Evolutionary conservation across 768 basidiomycete genomes (phyloP).

Genomic region (Favolaschia claudopus): DNA sequence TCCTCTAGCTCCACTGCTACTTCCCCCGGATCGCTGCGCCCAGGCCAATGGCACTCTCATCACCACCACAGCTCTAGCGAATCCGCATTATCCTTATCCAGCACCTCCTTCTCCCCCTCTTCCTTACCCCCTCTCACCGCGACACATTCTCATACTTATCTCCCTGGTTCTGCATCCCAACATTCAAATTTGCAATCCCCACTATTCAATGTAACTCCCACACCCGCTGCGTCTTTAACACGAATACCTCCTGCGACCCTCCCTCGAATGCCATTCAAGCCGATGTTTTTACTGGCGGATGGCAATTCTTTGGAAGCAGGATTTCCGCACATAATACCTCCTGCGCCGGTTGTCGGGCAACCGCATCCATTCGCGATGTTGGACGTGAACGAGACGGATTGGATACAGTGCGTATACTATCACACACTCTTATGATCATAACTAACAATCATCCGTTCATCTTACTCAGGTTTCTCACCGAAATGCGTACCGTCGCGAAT

Average conservation of each 20-base stretch:
- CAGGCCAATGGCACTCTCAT: no score
- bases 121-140: no score
- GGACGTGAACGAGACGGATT: slow-evolving; percentile 59
- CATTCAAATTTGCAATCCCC: no score
- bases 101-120: no score
- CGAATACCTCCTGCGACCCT: neutral
- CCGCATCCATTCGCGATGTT: slow-evolving; percentile 61
- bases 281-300: slow-evolving; percentile 38
- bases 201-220: no score
- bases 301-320: slow-evolving; percentile 47
- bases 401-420: slow-evolving; percentile 45
- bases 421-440: neutral
- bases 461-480: slow-evolving; percentile 48
- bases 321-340: slow-evolving; percentile 53
- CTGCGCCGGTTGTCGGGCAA: slow-evolving; percentile 36
- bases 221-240: slow-evolving; percentile 15
- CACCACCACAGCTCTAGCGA: no score
- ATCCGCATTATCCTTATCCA: no score
- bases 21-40: no score
- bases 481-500: slow-evolving; percentile 41
- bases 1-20: no score
- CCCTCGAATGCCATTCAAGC: slow-evolving; percentile 35
- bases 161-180: no score
- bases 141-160: no score
- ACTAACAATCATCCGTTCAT: neutral